phyloP scores from a whole-genome alignment of 2,329 filamentous ascomycete species.

The Parastagonospora nodorum region DNA sequence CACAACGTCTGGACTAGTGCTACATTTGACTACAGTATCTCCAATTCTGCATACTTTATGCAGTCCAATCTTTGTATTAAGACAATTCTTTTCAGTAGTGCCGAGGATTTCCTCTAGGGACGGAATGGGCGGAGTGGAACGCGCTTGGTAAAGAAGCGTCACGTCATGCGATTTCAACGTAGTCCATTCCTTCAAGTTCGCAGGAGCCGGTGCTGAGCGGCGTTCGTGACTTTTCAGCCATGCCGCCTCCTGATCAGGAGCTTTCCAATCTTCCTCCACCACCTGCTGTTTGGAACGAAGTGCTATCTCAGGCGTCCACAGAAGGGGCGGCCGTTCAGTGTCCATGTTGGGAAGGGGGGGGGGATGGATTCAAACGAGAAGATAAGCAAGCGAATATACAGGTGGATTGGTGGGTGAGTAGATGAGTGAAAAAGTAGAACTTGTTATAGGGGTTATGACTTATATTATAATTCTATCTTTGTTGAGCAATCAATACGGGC shows the following conservation, averaged over 20 bases:
- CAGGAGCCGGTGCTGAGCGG: neutral
- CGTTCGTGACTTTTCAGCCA: neutral
- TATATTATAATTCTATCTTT: neutral
- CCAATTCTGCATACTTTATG: neutral
- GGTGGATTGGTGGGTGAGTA: neutral
- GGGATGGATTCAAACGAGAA: neutral
- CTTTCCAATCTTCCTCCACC: neutral
- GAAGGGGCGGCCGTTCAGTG: neutral
- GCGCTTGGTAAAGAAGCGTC: neutral
- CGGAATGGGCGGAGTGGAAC: neutral
- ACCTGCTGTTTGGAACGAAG: neutral
- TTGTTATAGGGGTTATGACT: neutral
- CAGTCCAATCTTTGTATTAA: neutral
- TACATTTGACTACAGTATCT: neutral
- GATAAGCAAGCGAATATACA: neutral
- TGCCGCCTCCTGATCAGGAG: neutral
- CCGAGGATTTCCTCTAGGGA: neutral
- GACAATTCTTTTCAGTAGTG: neutral
- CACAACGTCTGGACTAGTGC: neutral
- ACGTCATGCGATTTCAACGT: neutral
- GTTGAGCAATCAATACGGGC: neutral
- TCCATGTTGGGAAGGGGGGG: neutral
- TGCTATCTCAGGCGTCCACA: neutral
- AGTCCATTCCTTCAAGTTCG: neutral
- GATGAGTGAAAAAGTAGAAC: neutral